Percentiles rank a stretch among this genome's conserved stretches.
Conservation (phyloP, 331 rosid species). For the Prunus yedoensis region DNA sequence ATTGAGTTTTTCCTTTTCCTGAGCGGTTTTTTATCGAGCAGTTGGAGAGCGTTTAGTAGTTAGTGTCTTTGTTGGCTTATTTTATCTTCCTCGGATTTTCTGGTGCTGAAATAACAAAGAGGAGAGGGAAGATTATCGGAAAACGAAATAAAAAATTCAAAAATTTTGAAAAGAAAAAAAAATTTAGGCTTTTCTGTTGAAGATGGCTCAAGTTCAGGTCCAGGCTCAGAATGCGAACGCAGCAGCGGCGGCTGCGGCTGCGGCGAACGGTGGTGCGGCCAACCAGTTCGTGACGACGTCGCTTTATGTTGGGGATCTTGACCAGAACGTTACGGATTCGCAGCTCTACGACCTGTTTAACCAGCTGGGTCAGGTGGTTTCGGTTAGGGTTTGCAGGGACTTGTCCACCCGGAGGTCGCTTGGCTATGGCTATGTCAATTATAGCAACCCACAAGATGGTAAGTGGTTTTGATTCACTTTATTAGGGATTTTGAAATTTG, state of each 20-base stretch:
- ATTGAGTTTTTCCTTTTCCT: background rate
- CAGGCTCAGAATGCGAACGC: slow-evolving; percentile 62
- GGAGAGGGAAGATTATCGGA: slow-evolving; percentile 89
- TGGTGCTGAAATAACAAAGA: slow-evolving; percentile 58
- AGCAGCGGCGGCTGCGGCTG: slow-evolving; percentile 49
- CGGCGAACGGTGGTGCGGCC: slow-evolving; percentile 42
- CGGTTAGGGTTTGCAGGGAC: slow-evolving; percentile 99
- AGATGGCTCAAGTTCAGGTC: slow-evolving; percentile 84
- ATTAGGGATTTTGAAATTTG: background rate
- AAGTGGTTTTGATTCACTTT: slow-evolving; percentile 15
- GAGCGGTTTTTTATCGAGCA: background rate
- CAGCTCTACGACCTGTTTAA: slow-evolving; percentile 90
- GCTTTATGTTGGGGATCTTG: slow-evolving; percentile 96
- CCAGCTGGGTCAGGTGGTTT: slow-evolving; percentile 89
- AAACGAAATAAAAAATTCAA: background rate
- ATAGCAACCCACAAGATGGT: slow-evolving; percentile 78
- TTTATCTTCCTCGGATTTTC: slow-evolving; percentile 44
- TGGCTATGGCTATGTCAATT: slow-evolving; percentile 95
- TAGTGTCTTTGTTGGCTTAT: slow-evolving; percentile 12
- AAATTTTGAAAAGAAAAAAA: slow-evolving; percentile 1
- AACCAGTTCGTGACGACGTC: slow-evolving; percentile 89
- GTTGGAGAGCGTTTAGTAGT: slow-evolving; percentile 13
- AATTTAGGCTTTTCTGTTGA: slow-evolving; percentile 15
- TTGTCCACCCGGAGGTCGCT: slow-evolving; percentile 81
- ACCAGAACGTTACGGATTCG: slow-evolving; percentile 70